These are phyloP conservation scores for Plasmodium yoelii DNA, from an alignment of 169 alveolate genomes.

Conservation along the genomic window DNA sequence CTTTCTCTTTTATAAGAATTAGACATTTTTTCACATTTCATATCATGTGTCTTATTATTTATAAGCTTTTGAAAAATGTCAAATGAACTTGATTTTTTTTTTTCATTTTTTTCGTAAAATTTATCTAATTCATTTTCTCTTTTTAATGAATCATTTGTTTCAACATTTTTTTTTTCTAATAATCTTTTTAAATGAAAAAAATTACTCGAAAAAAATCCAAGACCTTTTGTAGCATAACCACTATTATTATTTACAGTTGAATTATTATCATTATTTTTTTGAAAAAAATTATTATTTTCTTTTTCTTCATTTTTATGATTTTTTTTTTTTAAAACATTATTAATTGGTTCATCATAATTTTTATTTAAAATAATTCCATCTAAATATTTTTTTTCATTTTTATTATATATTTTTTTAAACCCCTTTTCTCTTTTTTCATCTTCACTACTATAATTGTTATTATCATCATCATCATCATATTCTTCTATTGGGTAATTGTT, in stretches of 20 bases:
- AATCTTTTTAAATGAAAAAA: conserved; percentile 34
- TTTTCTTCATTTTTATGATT: not conserved
- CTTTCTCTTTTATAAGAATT: no score
- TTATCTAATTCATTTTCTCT: conserved; percentile 34
- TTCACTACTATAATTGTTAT: not conserved
- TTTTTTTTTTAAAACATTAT: not conserved
- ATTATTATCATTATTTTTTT: not conserved
- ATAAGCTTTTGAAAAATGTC: conserved; percentile 3
- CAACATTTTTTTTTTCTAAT: conserved; percentile 26
- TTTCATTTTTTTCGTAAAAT: conserved; percentile 20
- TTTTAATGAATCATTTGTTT: not conserved
- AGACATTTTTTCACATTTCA: not conserved
- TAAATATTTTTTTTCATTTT: no score
- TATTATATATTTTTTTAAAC: no score
- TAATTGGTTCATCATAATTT: not conserved
- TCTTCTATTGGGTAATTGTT: not conserved
- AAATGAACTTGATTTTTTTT: conserved; percentile 4
- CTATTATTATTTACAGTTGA: conserved; percentile 6
- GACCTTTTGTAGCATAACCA: not conserved
- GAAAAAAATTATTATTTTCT: not conserved
- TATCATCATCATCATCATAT: no score
- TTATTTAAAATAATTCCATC: not conserved
- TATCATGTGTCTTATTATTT: not conserved
- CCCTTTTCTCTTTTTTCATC: not conserved
- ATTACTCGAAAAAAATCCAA: conserved; percentile 61